Conservation (phyloP, 257 asterid genomes). For the Nemophila menziesii region DNA sequence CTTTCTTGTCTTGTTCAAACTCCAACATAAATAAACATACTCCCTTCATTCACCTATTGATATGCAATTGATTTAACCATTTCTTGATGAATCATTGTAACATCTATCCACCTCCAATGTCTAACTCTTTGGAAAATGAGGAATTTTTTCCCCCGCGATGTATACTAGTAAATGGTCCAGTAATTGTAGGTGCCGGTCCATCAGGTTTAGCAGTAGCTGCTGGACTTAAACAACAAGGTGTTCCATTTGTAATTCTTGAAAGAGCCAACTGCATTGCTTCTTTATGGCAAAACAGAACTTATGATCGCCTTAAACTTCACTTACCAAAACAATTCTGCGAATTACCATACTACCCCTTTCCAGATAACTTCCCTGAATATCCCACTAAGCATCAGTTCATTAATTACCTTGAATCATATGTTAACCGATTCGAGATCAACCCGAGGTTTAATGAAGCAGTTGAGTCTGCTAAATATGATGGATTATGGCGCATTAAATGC, state of each 20-base stretch:
- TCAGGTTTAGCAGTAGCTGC: constrained; percentile 84
- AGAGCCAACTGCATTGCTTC: constrained; percentile 89
- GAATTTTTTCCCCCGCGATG: constrained; percentile 58
- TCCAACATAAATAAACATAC: constrained; percentile 5
- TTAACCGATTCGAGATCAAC: constrained; percentile 30
- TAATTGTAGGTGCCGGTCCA: constrained; percentile 86
- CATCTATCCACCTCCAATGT: constrained; percentile 26
- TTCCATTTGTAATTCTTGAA: constrained; percentile 74
- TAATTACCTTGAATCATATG: constrained; percentile 57
- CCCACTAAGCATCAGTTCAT: constrained; percentile 69
- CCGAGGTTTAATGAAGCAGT: constrained; percentile 70
- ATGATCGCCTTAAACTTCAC: constrained; percentile 80
- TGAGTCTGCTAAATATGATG: constrained; percentile 49
- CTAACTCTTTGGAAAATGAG: constrained; percentile 19
- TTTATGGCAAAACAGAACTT: constrained; percentile 69
- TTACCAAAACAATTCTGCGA: constrained; percentile 77
- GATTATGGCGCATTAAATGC: constrained; percentile 62
- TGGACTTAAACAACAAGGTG: constrained; percentile 61
- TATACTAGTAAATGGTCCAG: constrained; percentile 80
- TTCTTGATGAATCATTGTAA: constrained; percentile 34
- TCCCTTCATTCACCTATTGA: background rate
- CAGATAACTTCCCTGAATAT: constrained; percentile 54
- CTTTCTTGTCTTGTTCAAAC: constrained; percentile 17
- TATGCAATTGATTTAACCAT: background rate
- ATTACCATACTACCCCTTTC: constrained; percentile 64